Evolutionary conservation across 257 asterid genomes (phyloP), one percentile per base, ranked within the genome.

Genomic region (Phtheirospermum japonicum): DNA sequence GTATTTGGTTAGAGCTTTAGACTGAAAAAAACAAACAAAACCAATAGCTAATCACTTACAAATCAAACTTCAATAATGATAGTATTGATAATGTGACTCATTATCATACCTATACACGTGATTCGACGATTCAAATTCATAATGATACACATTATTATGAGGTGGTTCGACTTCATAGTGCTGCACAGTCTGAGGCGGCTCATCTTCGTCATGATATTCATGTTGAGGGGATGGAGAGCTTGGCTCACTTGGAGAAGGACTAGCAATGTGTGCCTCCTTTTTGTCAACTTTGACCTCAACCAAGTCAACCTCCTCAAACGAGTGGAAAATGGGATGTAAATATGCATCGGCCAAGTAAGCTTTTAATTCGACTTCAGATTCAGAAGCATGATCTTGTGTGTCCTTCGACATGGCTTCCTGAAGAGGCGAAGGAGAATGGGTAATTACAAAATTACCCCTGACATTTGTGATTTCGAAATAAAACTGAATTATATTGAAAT

Each of bases 361-460:
- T 63, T 84, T 87, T n/a, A 89, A 65, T 66, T 69, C 76, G 53
- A 70, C 30, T 1, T 83, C 94, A 8, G 92, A 72, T 61, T 61
- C 85, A 39, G 88, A 45, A 33, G 87, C 69, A 4, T 32, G 70
- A 36, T 87, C 93, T 68, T 87, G 79, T 42, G 37, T 40, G 73
- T 93, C 99, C 76, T 89, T 93, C 6, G 82, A 82, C 80, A 77
- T 73, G 36, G 99, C 99, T 82, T 93, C 99, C 99, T 93, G 89
- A 42, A 63, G 57, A 70, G 37, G 30, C 66, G 16, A 63, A 46
- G 30, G 42, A 55, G 23, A 28, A 55, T 6, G 16, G 34, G 4
- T 9, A 10, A 28, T 20, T 11, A 20, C 45, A 50, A 50, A 14
- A 50, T 9, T 50, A 50, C 13, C 31, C 32, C 56, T 7, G 13